Conservation (phyloP, 345 rosid species). For the Populus euphratica region DNA sequence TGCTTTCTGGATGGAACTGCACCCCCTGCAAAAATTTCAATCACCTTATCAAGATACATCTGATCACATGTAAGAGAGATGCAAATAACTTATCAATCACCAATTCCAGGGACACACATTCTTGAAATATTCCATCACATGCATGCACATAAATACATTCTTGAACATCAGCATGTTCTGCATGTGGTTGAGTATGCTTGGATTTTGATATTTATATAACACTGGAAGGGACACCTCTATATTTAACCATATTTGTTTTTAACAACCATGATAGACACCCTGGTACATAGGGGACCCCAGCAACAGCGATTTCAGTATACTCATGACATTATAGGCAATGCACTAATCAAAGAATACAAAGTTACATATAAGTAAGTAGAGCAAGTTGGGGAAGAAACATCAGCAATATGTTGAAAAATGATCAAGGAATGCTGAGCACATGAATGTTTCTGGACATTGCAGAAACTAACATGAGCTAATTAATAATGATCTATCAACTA, state of each 20-base stretch:
- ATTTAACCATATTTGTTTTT: neutral
- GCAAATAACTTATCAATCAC: neutral
- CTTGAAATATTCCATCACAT: neutral
- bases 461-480: no score
- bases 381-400: neutral
- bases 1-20: conserved; percentile 97
- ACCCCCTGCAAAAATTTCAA: conserved; percentile 63
- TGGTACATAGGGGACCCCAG: neutral
- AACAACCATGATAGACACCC: neutral
- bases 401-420: neutral
- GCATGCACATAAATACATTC: no score
- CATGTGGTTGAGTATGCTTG: neutral
- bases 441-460: neutral
- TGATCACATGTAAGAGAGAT: neutral
- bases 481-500: no score
- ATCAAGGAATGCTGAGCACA: neutral
- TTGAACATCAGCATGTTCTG: neutral
- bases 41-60: no score
- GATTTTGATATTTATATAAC: neutral
- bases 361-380: neutral
- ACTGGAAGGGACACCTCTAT: neutral
- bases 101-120: neutral
- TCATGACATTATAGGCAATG: neutral
- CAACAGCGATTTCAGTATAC: neutral
- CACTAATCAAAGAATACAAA: neutral